These are phyloP conservation scores for Aphanoascus verrucosus DNA, from an alignment of 2,329 filamentous ascomycete species.

Conservation along the genomic window DNA sequence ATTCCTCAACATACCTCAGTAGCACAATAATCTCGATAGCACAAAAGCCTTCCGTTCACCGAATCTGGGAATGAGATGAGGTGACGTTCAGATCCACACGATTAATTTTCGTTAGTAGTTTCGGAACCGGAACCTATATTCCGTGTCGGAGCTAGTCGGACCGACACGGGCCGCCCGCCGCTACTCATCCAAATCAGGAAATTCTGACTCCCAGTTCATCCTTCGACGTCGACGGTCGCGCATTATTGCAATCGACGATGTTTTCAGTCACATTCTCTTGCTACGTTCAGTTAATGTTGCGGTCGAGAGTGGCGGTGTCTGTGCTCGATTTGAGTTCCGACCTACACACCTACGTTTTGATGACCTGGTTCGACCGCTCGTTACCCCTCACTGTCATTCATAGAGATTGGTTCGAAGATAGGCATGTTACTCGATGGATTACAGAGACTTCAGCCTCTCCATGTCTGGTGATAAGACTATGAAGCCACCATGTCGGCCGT, in stretches of 20 bases:
- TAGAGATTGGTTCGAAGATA: too few species aligned
- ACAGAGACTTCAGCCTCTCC: too few species aligned
- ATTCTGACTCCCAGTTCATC: neutral
- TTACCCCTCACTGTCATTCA: neutral
- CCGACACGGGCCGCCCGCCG: neutral
- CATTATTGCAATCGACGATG: neutral
- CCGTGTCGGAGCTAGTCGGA: neutral
- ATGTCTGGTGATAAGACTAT: too few species aligned
- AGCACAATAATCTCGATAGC: too few species aligned
- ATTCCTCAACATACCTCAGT: too few species aligned
- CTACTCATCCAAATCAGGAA: neutral
- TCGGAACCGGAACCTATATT: neutral
- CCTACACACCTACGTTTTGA: neutral
- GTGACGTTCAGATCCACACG: too few species aligned
- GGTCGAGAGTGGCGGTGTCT: neutral
- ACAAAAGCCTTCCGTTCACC: too few species aligned
- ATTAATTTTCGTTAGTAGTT: too few species aligned
- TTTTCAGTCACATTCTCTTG: neutral
- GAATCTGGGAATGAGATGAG: too few species aligned
- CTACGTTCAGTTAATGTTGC: too few species aligned
- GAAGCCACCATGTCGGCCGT: too few species aligned
- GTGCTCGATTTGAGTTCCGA: conserved; percentile 1
- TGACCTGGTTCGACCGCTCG: neutral
- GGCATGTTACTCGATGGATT: too few species aligned
- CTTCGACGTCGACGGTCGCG: neutral